Evolutionary conservation across 768 basidiomycete species (phyloP).

Genomic region (Pleurotus cornucopiae): DNA sequence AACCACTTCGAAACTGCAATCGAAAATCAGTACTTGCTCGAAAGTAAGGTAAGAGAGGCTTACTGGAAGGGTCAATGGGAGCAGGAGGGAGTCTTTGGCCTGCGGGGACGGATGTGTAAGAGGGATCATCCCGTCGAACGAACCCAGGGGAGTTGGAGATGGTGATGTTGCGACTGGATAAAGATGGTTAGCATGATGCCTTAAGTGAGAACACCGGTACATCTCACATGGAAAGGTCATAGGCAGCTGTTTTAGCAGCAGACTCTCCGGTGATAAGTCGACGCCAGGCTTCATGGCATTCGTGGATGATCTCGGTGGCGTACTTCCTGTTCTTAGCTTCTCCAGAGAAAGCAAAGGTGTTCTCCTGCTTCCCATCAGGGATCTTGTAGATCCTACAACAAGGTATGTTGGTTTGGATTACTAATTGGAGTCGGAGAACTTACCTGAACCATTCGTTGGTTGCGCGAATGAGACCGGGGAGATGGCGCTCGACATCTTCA

Average conservation of each 20-base stretch:
- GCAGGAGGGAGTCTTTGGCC: conserved; percentile 84
- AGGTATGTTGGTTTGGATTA: not conserved
- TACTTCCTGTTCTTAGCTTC: conserved; percentile 99
- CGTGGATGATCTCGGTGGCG: conserved; percentile 97
- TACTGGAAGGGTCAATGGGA: conserved; percentile 87
- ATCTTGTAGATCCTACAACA: conserved; percentile 84
- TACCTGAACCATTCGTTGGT: conserved; percentile 99
- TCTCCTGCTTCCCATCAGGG: conserved; percentile 94
- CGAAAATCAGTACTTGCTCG: conserved; percentile 4
- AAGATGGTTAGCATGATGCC: not conserved
- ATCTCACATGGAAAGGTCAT: conserved; percentile 82
- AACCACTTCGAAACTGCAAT: conserved; percentile 83
- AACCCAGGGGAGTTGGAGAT: conserved; percentile 71
- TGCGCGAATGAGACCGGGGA: conserved; percentile 93
- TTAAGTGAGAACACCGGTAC: too few species aligned
- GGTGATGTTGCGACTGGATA: conserved; percentile 73
- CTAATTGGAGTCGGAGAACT: conserved; percentile 7
- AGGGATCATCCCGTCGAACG: conserved; percentile 54
- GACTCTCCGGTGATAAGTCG: conserved; percentile 81
- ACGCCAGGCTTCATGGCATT: conserved; percentile 98
- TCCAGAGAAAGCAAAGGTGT: conserved; percentile 98
- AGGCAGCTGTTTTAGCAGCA: conserved; percentile 64
- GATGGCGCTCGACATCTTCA: conserved; percentile 97
- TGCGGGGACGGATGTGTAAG: conserved; percentile 62
- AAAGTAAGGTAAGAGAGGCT: conserved; percentile 21